phyloP scores from a whole-genome alignment of 2,329 filamentous ascomycete species.

The Botrytis elliptica region DNA sequence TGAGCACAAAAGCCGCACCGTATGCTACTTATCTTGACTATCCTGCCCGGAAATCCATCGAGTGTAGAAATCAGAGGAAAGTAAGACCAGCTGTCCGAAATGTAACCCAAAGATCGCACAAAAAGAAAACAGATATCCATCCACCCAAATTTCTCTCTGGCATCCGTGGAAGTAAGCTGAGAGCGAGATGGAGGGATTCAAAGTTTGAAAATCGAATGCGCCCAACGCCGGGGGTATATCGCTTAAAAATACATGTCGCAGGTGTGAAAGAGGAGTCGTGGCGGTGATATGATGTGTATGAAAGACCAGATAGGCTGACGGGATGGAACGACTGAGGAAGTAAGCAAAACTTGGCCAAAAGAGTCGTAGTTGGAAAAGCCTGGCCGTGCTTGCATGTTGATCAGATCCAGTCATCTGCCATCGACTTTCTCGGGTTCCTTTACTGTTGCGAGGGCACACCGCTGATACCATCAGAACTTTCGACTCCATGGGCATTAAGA shows the following conservation, averaged over 20 bases:
- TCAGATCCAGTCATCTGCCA: neutral
- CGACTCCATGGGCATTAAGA: neutral
- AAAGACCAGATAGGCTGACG: neutral
- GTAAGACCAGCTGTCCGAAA: neutral
- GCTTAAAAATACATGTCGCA: neutral
- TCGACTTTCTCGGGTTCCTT: neutral
- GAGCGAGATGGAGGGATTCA: no score
- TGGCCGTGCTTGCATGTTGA: neutral
- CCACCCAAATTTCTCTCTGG: neutral
- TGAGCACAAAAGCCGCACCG: neutral
- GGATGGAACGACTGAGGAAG: no score
- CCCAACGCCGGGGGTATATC: constrained; percentile 10
- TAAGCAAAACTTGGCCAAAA: neutral
- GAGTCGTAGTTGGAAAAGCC: neutral
- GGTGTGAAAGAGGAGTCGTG: neutral
- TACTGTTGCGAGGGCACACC: neutral
- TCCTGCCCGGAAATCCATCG: neutral
- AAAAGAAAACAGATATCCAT: neutral
- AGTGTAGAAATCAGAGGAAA: neutral
- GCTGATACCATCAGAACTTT: neutral
- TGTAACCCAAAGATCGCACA: neutral
- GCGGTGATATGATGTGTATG: neutral
- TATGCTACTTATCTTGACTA: neutral
- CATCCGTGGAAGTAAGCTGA: neutral
- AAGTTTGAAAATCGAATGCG: neutral